Conservation (phyloP, 2,329 filamentous ascomycete genomes). For the Hymenoscyphus scutula region DNA sequence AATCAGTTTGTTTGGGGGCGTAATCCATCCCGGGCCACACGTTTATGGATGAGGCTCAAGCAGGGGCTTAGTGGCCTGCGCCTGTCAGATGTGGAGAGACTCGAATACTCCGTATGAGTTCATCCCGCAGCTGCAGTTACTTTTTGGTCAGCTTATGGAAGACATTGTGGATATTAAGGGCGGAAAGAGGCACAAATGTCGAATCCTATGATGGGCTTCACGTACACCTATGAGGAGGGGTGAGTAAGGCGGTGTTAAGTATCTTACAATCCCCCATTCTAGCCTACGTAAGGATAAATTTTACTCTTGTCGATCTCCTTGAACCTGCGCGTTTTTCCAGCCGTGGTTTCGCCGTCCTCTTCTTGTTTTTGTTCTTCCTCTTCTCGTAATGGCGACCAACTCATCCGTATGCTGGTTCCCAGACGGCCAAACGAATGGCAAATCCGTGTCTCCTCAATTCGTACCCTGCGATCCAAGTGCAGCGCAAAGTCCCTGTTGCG, state of each 20-base stretch:
- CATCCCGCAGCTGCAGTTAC: not conserved
- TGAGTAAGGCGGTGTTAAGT: not conserved
- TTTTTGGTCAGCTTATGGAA: not conserved
- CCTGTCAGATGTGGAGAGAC: too few species aligned
- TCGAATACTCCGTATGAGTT: not conserved
- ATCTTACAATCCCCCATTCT: not conserved
- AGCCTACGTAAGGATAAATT: not conserved
- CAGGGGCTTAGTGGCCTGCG: too few species aligned
- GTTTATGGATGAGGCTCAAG: too few species aligned
- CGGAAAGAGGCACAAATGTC: not conserved
- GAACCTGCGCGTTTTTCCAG: too few species aligned
- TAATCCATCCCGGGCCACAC: too few species aligned
- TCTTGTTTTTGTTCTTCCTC: too few species aligned
- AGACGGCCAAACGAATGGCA: not conserved
- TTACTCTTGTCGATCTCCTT: not conserved
- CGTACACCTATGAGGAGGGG: not conserved
- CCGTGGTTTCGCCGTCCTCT: too few species aligned
- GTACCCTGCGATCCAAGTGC: not conserved
- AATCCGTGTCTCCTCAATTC: not conserved
- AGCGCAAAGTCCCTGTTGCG: not conserved
- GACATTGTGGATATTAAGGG: not conserved
- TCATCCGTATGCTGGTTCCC: slow-evolving; percentile 2
- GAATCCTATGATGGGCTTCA: not conserved
- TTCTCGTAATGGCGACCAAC: not conserved
- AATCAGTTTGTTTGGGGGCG: too few species aligned